phyloP scores from a whole-genome alignment of 2,329 filamentous ascomycete species.

The Celoporthe dispersa region DNA sequence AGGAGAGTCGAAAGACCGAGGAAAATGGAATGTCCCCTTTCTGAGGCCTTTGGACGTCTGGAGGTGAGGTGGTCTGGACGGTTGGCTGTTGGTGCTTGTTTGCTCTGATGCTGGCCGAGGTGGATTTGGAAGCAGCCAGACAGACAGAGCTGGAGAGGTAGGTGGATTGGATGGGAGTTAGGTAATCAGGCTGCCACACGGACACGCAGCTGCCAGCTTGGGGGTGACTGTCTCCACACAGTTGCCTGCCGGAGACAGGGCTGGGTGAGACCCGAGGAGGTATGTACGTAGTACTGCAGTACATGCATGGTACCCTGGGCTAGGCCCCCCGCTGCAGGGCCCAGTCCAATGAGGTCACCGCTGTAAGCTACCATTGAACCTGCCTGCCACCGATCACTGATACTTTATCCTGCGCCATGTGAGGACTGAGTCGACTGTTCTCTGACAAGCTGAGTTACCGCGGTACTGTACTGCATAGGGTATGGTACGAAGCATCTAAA shows the following conservation, averaged over 20 bases:
- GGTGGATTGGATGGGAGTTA: constrained; percentile 16
- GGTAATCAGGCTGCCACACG: constrained; percentile 30
- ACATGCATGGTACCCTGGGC: background rate
- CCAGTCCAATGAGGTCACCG: constrained; percentile 26
- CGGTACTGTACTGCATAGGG: background rate
- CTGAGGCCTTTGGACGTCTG: background rate
- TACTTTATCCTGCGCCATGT: background rate
- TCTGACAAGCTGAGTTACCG: background rate
- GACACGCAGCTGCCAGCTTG: constrained; percentile 28
- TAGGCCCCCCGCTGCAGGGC: background rate
- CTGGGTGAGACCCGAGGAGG: background rate
- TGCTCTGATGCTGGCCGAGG: background rate
- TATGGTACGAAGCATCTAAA: background rate
- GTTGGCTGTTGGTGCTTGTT: background rate
- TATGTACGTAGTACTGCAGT: background rate
- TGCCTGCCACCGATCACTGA: background rate
- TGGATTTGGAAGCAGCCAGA: background rate
- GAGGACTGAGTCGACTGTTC: background rate
- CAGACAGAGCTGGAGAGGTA: background rate
- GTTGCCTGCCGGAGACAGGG: background rate
- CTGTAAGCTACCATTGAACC: background rate
- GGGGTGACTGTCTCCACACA: background rate
- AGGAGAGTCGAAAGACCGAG: background rate
- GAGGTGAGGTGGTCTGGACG: background rate
- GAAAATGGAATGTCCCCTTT: background rate